These are phyloP conservation scores for Mycena kentingensis DNA, from an alignment of 768 basidiomycete species.

Conservation along the genomic window DNA sequence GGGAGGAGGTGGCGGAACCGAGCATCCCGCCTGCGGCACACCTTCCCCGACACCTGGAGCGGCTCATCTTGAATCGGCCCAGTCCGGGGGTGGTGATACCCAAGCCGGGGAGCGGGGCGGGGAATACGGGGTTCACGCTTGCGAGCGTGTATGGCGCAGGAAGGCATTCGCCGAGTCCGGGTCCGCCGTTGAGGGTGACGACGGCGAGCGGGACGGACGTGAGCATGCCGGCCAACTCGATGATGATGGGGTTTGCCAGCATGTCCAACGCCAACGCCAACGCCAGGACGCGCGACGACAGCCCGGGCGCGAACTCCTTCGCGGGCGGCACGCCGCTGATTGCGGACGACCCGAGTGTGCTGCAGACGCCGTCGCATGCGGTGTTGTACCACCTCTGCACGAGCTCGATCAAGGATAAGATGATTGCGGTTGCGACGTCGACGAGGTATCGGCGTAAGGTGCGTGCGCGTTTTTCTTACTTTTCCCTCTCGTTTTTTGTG, in stretches of 20 bases:
- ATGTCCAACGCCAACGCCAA: neutral
- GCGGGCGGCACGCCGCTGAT: slow-evolving; percentile 29
- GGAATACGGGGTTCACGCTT: neutral
- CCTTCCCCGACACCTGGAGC: slow-evolving; percentile 89
- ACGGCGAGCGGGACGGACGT: slow-evolving; percentile 44
- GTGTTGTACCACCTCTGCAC: slow-evolving; percentile 79
- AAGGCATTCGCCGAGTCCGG: slow-evolving; percentile 11
- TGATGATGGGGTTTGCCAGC: slow-evolving; percentile 16
- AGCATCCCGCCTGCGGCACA: slow-evolving; percentile 86
- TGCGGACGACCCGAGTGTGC: slow-evolving; percentile 72
- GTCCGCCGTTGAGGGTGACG: slow-evolving; percentile 29
- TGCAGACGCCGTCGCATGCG: slow-evolving; percentile 77
- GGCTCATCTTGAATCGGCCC: slow-evolving; percentile 78
- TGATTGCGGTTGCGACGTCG: slow-evolving; percentile 74
- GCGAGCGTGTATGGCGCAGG: slow-evolving; percentile 33
- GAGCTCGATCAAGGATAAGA: slow-evolving; percentile 76
- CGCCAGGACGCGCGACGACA: neutral
- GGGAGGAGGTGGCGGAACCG: slow-evolving; percentile 50
- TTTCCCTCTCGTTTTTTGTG: neutral
- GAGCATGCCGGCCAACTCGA: slow-evolving; percentile 18
- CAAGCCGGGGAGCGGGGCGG: slow-evolving; percentile 25
- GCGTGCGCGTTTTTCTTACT: neutral
- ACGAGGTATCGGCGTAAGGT: slow-evolving; percentile 80
- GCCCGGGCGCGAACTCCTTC: neutral
- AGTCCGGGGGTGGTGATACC: slow-evolving; percentile 31